Evolutionary conservation across 2,329 filamentous ascomycete species (phyloP), one percentile per base, ranked within the genome.

Genomic region (Aspergillus neotritici): DNA sequence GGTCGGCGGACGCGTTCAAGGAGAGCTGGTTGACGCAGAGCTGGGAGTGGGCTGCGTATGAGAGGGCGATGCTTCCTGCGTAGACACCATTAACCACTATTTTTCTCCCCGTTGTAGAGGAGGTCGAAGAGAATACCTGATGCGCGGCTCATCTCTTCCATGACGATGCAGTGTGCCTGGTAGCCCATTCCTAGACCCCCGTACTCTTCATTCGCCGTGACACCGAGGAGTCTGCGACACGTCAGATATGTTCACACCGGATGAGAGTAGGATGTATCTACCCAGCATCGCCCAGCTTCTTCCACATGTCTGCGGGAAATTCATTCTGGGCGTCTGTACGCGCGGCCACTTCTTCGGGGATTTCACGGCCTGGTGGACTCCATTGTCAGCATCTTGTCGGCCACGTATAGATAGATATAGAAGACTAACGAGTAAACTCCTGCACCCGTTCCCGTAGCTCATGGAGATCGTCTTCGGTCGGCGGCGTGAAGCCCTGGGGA

Each of bases 1-100:
- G 93, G 49, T 81, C 83, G 0, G 75, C 61, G 3, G 76, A 83
- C 34, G 87, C 93, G 63, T 98, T 95, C 56, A 98, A 76, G 70
- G 90, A 88, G 37, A 98, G 73, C 70, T 98, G 93, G 68, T 98
- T 98, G 47, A 97, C 85, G 70, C 93, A 97, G 40, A 98, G 77
- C 67, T 98, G 93, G 25, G 86, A 93, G 69, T 98, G 93, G 6
- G 93, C 93, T 2, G 91, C 91, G 65, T 97, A 98, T 55, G 87
- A 94, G 36, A 98, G 78, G 0, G 82, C 91, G 25, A 67, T 67
- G 48, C 67, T 69, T 44, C 66, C 67, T 69, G 47, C 36, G 14
- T 28, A 13, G 0, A 31, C 3, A 6, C 4, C 14, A 12, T 25
- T 9, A 25, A 9, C 6, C 3, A 3, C 21, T 9, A 8, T 5